Base-by-base conservation (phyloP, 306 rosid genomes). In the Calophaca sinica region DNA sequence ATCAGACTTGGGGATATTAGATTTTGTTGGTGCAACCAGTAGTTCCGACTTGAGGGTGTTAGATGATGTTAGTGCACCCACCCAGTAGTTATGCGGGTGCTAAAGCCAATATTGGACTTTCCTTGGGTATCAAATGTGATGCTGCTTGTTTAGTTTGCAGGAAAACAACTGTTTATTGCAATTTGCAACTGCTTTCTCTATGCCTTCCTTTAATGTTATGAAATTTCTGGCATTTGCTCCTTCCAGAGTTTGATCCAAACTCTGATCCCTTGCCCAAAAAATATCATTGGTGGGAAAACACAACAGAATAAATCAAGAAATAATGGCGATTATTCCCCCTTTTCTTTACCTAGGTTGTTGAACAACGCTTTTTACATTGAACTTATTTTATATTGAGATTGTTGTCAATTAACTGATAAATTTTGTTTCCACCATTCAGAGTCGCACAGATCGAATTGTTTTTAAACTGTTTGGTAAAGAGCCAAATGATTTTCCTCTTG, bases 381-480 rank as follows among this genome's bases (percentile, higher is more conserved):
- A 54, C 54, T 33, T 41, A 45, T 48, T 52, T 38, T 35, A 12
- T 79, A 35, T 67, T 63, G 79, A 63, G 46, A 49, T 64, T 59
- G 45, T 63, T 33, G 2, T 31, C 36, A 39, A 70, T 75, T 80
- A 80, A 85, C 73, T 29, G 9, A 61, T 52, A 57, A 1, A 31
- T 70, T 80, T 68, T 73, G 58, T 79, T 83, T 77, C 49, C 15
- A 13, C 65, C 62, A 33, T 75, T 46, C 87, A 87, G 91, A 83
- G 85, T 58, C 86, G 88, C 55, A 87, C 87, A 48, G 87, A 80
- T 73, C 86, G 88, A 58, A 82, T 79, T 51, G 86, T 86, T 48
- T 83, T 86, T 62, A 86, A 86, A 65, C 89, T 86, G 64, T 86
- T 86, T 2, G 89, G 87, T 38, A 86, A 86, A 83, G 89, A 86